These are phyloP conservation scores for Sporothrix variecibatus DNA, from an alignment of 2,329 filamentous ascomycete species.

Conservation along the genomic window DNA sequence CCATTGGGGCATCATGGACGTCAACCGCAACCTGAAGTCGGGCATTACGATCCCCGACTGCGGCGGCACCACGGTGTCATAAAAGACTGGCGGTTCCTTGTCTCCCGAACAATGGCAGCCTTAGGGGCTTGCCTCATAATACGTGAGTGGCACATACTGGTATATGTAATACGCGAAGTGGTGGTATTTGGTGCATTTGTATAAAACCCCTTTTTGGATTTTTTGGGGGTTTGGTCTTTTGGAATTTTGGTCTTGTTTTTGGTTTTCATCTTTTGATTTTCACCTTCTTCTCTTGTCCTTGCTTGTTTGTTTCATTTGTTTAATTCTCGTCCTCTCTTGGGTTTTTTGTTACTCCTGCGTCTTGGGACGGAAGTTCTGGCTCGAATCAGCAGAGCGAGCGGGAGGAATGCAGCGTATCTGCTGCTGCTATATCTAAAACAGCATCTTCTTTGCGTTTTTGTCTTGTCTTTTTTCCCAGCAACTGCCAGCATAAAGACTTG, in stretches of 20 bases:
- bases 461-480: background rate
- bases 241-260: background rate
- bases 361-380: background rate
- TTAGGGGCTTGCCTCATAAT: background rate
- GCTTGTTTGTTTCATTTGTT: background rate
- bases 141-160: background rate
- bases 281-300: background rate
- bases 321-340: background rate
- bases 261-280: background rate
- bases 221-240: background rate
- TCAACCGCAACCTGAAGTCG: constrained; percentile 77
- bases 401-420: background rate
- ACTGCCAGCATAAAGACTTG: background rate
- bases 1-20: constrained; percentile 90
- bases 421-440: background rate
- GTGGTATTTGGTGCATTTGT: background rate
- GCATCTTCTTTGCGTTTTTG: background rate
- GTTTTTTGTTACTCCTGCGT: background rate
- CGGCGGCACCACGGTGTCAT: constrained; percentile 66
- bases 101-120: background rate
- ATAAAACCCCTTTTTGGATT: constrained; percentile 8
- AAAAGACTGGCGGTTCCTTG: background rate
- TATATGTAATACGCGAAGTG: background rate
- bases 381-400: background rate
- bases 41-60: constrained; percentile 88